Percentiles rank a stretch among this genome's conserved stretches.
phyloP scores from a whole-genome alignment of 2,329 filamentous ascomycete genomes.

The Aspergillus arachidicola region DNA sequence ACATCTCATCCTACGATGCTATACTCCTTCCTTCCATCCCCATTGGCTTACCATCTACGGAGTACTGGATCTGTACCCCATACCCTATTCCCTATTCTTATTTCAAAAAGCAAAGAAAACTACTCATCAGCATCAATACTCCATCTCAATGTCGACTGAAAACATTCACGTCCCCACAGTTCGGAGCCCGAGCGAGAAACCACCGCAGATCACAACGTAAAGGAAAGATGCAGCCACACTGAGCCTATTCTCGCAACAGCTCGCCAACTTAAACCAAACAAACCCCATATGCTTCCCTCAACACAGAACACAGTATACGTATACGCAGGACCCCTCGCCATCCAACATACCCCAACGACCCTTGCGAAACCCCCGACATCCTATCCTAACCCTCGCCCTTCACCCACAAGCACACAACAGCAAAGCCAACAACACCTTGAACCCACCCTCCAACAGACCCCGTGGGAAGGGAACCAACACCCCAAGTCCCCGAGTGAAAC shows the following conservation, averaged over 20 bases:
- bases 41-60: not conserved
- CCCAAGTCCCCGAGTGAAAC: not conserved
- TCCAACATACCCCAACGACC: no score
- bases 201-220: not conserved
- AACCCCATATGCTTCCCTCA: not conserved
- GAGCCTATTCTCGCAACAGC: not conserved
- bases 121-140: not conserved
- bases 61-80: no score
- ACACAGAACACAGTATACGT: not conserved
- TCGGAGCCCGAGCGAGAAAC: not conserved
- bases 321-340: no score
- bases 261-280: not conserved
- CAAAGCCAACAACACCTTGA: not conserved
- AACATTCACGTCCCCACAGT: not conserved
- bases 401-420: not conserved
- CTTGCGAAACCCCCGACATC: not conserved
- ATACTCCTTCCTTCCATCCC: not conserved
- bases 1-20: not conserved
- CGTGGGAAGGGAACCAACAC: not conserved
- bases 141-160: not conserved
- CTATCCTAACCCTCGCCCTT: not conserved
- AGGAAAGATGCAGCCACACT: not conserved
- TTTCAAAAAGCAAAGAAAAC: not conserved
- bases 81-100: not conserved
- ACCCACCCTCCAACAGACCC: not conserved